Evolutionary conservation across 2,329 filamentous ascomycete genomes (phyloP).

Genomic region (Clonostachys solani): DNA sequence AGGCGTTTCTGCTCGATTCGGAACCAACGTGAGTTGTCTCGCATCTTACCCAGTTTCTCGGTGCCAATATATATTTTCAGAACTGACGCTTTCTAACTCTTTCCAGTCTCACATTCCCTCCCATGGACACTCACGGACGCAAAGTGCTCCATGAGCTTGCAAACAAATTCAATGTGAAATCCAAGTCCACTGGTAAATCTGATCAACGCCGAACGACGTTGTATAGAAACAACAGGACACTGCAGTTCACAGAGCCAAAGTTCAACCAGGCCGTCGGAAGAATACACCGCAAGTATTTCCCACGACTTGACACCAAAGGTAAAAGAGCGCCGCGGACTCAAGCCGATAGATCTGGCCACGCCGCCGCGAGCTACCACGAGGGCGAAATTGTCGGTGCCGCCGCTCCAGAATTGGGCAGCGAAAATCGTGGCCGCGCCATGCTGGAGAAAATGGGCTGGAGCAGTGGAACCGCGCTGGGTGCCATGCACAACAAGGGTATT

Average conservation of each 20-base stretch:
- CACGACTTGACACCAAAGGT: conserved; percentile 36
- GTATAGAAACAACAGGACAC: conserved; percentile 67
- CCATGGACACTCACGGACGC: conserved; percentile 76
- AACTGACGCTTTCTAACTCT: neutral
- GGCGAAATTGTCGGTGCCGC: conserved; percentile 84
- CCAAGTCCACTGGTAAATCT: conserved; percentile 75
- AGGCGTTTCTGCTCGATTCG: conserved; percentile 61
- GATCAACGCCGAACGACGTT: conserved; percentile 71
- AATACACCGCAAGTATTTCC: conserved; percentile 51
- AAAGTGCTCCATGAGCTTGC: conserved; percentile 79
- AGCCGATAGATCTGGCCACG: conserved; percentile 3
- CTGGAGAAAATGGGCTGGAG: conserved; percentile 98
- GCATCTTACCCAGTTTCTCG: neutral
- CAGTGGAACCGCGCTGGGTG: conserved; percentile 78
- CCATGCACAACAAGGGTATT: conserved; percentile 81
- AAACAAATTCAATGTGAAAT: conserved; percentile 71
- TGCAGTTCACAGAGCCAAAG: conserved; percentile 51
- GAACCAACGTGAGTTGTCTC: conserved; percentile 52
- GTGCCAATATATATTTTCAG: no score
- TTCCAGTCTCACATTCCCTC: conserved; percentile 67
- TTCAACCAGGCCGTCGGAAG: conserved; percentile 43
- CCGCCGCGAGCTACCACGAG: conserved; percentile 62
- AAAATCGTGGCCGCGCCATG: conserved; percentile 82
- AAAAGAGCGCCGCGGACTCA: conserved; percentile 6
- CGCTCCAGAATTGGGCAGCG: conserved; percentile 76